phyloP scores from a whole-genome alignment of 192 early-diverging fungal species.

The Backusella luteola region DNA sequence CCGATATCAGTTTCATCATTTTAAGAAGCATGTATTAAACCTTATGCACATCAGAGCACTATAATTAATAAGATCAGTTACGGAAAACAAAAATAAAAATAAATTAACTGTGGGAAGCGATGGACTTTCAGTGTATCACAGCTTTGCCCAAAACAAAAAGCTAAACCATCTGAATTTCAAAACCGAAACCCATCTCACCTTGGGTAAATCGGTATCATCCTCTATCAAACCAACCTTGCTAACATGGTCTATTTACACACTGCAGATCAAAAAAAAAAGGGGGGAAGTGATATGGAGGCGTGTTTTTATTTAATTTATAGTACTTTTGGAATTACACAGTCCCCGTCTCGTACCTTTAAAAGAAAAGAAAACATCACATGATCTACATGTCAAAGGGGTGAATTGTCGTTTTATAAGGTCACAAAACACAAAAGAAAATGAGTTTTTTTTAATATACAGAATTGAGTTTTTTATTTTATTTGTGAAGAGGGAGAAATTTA shows the following conservation, averaged over 20 bases:
- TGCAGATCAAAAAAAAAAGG: neutral
- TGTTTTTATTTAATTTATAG: conserved; percentile 7
- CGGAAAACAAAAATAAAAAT: neutral
- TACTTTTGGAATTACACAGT: neutral
- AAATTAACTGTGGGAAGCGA: neutral
- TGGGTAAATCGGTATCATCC: neutral
- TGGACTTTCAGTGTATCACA: neutral
- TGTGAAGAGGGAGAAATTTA: neutral
- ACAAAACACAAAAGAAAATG: neutral
- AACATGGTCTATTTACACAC: neutral
- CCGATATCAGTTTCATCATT: neutral
- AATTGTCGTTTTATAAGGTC: neutral
- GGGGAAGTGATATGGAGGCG: neutral
- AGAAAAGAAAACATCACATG: neutral
- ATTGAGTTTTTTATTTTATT: neutral
- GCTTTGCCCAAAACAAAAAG: neutral
- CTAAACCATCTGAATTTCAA: neutral
- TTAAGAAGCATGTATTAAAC: neutral
- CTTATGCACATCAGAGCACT: neutral
- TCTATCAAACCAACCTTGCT: neutral
- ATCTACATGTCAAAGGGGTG: conserved; percentile 5
- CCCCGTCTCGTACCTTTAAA: neutral
- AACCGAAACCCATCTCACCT: neutral
- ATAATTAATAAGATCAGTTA: neutral
- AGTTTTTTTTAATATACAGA: neutral